Percentiles rank a stretch among this genome's conserved stretches.
phyloP scores from a whole-genome alignment of 2,329 filamentous ascomycete genomes.

The Aureobasidium musti region DNA sequence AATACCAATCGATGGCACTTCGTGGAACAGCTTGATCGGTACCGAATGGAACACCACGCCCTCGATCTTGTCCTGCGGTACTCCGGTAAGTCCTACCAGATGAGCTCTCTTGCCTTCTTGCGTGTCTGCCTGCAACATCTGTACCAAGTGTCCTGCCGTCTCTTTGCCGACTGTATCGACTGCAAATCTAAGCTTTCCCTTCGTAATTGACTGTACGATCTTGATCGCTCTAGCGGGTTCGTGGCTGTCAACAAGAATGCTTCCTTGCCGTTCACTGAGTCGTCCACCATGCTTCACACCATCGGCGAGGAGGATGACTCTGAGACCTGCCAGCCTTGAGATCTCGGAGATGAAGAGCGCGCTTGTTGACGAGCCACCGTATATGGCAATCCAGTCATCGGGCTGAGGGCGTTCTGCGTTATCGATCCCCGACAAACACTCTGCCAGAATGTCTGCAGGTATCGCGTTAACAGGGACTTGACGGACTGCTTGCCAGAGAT shows the following conservation, averaged over 20 bases:
- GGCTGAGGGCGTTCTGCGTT: slow-evolving; percentile 56
- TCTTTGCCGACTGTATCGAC: slow-evolving; percentile 69
- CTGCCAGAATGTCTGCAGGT: slow-evolving; percentile 58
- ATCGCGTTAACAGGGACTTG: slow-evolving; percentile 37
- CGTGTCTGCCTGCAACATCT: slow-evolving; percentile 48
- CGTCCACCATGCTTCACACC: slow-evolving; percentile 64
- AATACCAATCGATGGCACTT: slow-evolving; percentile 64
- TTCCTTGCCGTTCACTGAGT: slow-evolving; percentile 56
- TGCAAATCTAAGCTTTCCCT: slow-evolving; percentile 63
- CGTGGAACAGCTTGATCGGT: slow-evolving; percentile 76
- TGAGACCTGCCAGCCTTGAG: slow-evolving; percentile 65
- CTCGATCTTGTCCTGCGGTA: slow-evolving; percentile 59
- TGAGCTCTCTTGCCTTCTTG: slow-evolving; percentile 48
- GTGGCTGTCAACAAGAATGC: slow-evolving; percentile 69
- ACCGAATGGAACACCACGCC: slow-evolving; percentile 63
- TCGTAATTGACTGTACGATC: slow-evolving; percentile 62
- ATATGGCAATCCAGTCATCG: slow-evolving; percentile 72
- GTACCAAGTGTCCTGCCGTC: slow-evolving; percentile 60
- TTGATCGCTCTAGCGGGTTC: slow-evolving; percentile 65
- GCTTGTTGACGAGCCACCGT: slow-evolving; percentile 62
- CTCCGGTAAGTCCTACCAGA: slow-evolving; percentile 66
- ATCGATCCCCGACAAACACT: slow-evolving; percentile 61
- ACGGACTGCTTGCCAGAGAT: slow-evolving; percentile 58
- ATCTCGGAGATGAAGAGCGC: slow-evolving; percentile 53
- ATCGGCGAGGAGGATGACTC: slow-evolving; percentile 67